A percentile compares a stretch with the other conserved stretches of the same genome.
Evolutionary conservation across 495 filamentous ascomycete genomes (phyloP).

Genomic region (Talaromyces proteolyticus): DNA sequence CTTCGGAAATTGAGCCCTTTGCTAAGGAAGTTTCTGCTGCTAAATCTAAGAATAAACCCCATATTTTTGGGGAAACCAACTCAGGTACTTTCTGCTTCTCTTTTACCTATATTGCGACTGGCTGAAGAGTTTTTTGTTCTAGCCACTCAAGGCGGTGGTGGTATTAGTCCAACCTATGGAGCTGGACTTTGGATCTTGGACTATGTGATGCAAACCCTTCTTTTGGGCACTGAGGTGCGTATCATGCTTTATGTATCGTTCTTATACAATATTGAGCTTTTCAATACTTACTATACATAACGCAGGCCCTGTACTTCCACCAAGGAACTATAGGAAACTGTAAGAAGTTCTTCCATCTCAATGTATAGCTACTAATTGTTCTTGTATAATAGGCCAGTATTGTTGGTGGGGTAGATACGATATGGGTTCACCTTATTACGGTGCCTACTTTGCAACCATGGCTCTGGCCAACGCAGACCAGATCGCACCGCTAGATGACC

Average conservation of each 20-base stretch:
- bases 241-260: not conserved
- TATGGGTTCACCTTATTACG: constrained; percentile 54
- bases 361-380: not conserved
- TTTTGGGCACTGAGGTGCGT: constrained; percentile 34
- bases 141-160: constrained; percentile 30
- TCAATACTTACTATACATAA: not conserved
- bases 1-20: constrained; percentile 40
- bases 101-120: no score
- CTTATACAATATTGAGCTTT: not conserved
- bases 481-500: constrained; percentile 44
- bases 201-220: constrained; percentile 44
- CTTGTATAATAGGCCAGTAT: constrained; percentile 36
- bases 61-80: constrained; percentile 56
- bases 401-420: constrained; percentile 53
- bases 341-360: constrained; percentile 4
- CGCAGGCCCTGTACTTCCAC: constrained; percentile 45
- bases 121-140: constrained; percentile 3
- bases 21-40: constrained; percentile 44
- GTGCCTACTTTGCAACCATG: constrained; percentile 48
- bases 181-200: constrained; percentile 57
- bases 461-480: constrained; percentile 44
- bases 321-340: constrained; percentile 57
- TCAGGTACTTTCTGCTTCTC: constrained; percentile 29
- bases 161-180: constrained; percentile 51
- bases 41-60: constrained; percentile 36